A percentile compares a stretch with the other conserved stretches of the same genome.
phyloP scores from a whole-genome alignment of 2,329 filamentous ascomycete genomes.

The Neofusicoccum umdonicola region DNA sequence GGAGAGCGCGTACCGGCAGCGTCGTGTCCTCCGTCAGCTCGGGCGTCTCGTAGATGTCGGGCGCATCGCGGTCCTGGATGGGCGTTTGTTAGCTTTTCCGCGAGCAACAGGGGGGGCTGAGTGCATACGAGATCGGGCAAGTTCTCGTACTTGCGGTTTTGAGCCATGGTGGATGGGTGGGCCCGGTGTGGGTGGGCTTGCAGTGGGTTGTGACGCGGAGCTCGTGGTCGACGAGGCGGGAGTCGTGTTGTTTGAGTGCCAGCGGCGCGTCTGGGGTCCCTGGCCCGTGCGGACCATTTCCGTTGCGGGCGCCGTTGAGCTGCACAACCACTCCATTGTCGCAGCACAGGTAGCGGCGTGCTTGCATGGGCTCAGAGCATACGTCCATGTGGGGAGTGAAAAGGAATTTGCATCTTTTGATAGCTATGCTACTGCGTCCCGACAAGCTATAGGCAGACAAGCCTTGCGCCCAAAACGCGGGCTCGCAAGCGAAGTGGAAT shows the following conservation, averaged over 20 bases:
- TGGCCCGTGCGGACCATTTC: slow-evolving; percentile 6
- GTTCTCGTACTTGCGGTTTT: slow-evolving; percentile 21
- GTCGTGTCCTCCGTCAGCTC: slow-evolving; percentile 90
- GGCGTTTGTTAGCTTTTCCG: slow-evolving; percentile 45
- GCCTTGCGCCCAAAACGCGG: not conserved
- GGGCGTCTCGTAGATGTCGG: slow-evolving; percentile 95
- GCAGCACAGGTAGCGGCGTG: too few species aligned
- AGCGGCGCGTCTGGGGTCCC: not conserved
- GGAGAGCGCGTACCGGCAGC: slow-evolving; percentile 60
- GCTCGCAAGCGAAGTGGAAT: not conserved
- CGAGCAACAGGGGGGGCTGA: not conserved
- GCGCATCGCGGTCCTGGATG: slow-evolving; percentile 49
- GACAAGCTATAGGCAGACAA: too few species aligned
- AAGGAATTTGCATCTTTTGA: too few species aligned
- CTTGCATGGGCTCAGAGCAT: too few species aligned
- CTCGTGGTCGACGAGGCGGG: not conserved
- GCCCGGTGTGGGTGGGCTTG: not conserved
- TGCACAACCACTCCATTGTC: not conserved
- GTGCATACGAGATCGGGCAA: slow-evolving; percentile 22
- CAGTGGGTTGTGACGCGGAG: not conserved
- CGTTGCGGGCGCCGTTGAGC: not conserved
- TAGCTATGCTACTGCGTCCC: too few species aligned
- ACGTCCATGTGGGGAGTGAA: too few species aligned
- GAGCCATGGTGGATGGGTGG: slow-evolving; percentile 16
- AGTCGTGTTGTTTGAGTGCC: slow-evolving; percentile 14